Percentiles rank a stretch among this genome's conserved stretches.
Evolutionary conservation across 2,329 filamentous ascomycete species (phyloP).

Genomic region (Cladorrhinum sp.): DNA sequence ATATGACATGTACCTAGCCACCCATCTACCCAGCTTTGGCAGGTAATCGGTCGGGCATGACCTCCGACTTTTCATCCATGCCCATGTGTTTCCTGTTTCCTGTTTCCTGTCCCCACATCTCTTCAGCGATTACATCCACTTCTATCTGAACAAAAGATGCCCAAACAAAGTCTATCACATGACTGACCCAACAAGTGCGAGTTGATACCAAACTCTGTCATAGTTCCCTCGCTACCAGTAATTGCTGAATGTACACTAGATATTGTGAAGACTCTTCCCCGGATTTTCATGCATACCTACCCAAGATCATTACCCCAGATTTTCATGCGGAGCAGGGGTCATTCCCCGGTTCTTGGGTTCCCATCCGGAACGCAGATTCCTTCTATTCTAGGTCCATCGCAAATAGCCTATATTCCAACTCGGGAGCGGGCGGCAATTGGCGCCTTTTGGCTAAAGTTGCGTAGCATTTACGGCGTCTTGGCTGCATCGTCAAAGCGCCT

Average conservation of each 20-base stretch:
- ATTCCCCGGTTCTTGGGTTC: conserved; percentile 9
- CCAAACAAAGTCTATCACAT: neutral
- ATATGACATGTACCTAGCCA: too few relatives aligned
- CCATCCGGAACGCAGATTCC: neutral
- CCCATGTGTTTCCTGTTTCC: too few relatives aligned
- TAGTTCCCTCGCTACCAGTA: too few relatives aligned
- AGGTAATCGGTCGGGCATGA: too few relatives aligned
- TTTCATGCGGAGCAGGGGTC: conserved; percentile 6
- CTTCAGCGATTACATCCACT: too few relatives aligned
- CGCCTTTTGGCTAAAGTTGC: conserved; percentile 5
- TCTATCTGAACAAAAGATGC: too few relatives aligned
- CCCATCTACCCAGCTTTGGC: too few relatives aligned
- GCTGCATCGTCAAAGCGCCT: neutral
- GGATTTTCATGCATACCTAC: conserved; percentile 4
- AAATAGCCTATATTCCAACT: conserved; percentile 6
- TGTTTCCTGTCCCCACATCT: too few relatives aligned
- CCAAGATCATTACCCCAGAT: conserved; percentile 10
- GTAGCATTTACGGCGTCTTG: neutral
- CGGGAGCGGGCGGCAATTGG: neutral
- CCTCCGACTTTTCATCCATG: too few relatives aligned
- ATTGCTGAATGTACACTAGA: neutral
- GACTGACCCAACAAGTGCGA: neutral
- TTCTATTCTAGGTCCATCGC: neutral
- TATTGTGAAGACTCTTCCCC: conserved; percentile 8
- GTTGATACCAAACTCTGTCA: neutral